Base-by-base conservation (phyloP, 441 rosid species). In the Geranium incanum region DNA sequence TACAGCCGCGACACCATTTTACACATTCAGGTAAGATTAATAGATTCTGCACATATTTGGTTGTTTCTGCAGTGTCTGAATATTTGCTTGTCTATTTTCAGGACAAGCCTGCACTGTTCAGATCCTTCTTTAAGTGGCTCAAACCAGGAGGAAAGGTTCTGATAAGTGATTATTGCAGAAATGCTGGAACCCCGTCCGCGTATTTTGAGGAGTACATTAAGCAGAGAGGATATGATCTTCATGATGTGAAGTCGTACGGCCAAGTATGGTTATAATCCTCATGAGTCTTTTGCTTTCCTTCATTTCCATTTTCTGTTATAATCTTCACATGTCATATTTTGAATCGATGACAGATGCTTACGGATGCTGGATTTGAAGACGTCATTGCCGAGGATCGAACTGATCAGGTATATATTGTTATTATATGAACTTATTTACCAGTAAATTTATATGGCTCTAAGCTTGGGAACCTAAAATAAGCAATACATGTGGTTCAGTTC, bases 151-250 rank as follows among this genome's bases (percentile, higher is more conserved):
- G 99, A 15, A 91, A 81, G 84, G 88, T 92, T 81, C 98, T 95
- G 12, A 90, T 95, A 66, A 92, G 90, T 67, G 97, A 92, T 78
- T 95, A 95, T 84, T 92, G 99, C 86, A 88, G 68, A 75, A 82
- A 83, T 72, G 77, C 91, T 19, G 88, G 89, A 79, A 79, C 86
- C 52, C 88, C 98, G 57, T 84, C 96, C 3, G 6, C 82, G 39
- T 96, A 92, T 75, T 92, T 95, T 69, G 78, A 86, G 0, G 90
- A 78, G 77, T 92, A 95, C 70, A 88, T 90, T 50, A 86, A 84
- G 78, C 95, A 92, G 81, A 89, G 99, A 83, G 99, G 96, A 67
- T 95, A 95, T 77, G 95, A 95, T 84, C 99, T 92, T 73, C 99
- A 95, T 43, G 91, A 88, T 67, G 86, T 92, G 3, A 73, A 89